These are phyloP conservation scores for Sporisorium graminicola DNA, from an alignment of 1,284 basidiomycete species.

Conservation along the genomic window DNA sequence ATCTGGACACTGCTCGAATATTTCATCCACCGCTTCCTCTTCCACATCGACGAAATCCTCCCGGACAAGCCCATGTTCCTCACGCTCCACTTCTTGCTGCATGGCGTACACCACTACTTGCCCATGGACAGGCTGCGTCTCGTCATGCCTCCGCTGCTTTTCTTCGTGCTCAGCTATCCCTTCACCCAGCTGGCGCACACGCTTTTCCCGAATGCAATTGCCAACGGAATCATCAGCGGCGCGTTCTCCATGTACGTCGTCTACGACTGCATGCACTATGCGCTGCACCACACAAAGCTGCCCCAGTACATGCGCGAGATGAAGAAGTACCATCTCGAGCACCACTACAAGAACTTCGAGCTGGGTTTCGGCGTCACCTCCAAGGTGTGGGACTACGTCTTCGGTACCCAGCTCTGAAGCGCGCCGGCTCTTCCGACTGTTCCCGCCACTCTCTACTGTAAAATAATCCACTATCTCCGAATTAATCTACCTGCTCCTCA, in stretches of 20 bases:
- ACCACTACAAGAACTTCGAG: constrained; percentile 90
- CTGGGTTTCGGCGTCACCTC: constrained; percentile 96
- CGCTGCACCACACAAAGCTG: constrained; percentile 72
- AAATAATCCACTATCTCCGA: not conserved
- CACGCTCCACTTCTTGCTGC: constrained; percentile 90
- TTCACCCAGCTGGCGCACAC: constrained; percentile 88
- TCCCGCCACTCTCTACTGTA: not conserved
- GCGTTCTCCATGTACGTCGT: constrained; percentile 88
- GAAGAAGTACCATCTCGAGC: constrained; percentile 99
- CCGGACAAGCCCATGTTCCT: constrained; percentile 86
- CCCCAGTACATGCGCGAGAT: constrained; percentile 88
- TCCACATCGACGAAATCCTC: constrained; percentile 92
- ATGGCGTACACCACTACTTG: constrained; percentile 97
- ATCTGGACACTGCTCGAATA: constrained; percentile 98
- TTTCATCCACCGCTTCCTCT: constrained; percentile 93
- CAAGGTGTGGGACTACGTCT: constrained; percentile 95
- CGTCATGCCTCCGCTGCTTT: constrained; percentile 95
- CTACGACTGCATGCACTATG: constrained; percentile 70
- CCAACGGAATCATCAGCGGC: constrained; percentile 93
- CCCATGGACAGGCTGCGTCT: constrained; percentile 89
- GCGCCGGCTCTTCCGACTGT: not conserved
- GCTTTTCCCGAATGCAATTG: constrained; percentile 84
- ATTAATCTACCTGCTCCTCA: not conserved
- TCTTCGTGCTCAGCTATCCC: constrained; percentile 82
- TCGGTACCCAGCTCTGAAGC: constrained; percentile 76